These are phyloP conservation scores for Botryotinia narcissicola DNA, from an alignment of 2,329 filamentous ascomycete genomes.

Conservation along the genomic window DNA sequence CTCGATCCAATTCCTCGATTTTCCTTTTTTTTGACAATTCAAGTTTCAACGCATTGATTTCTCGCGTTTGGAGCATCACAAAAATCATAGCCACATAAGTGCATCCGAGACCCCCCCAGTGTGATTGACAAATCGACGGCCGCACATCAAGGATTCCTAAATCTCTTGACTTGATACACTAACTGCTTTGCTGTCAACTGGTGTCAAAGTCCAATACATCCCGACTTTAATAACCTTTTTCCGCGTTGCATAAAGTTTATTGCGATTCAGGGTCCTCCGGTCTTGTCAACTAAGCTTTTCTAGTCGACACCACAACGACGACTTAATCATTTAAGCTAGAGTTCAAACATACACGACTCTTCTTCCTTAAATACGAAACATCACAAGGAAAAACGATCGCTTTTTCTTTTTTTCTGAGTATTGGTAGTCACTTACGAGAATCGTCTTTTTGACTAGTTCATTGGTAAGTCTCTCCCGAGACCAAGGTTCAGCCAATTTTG, in stretches of 20 bases:
- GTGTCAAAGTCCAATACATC: conserved; percentile 4
- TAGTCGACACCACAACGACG: neutral
- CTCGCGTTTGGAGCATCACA: conserved; percentile 18
- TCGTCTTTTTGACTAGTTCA: neutral
- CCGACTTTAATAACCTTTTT: conserved; percentile 4
- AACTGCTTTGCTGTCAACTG: conserved; percentile 18
- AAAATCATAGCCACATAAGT: conserved; percentile 11
- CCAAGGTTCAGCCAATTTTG: conserved; percentile 17
- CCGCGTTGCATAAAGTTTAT: conserved; percentile 14
- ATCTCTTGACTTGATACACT: conserved; percentile 5
- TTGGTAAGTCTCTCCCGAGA: conserved; percentile 18
- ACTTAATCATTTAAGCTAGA: neutral
- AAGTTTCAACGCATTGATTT: conserved; percentile 23
- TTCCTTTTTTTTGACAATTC: conserved; percentile 13
- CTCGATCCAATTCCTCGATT: conserved; percentile 14
- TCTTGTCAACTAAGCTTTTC: neutral
- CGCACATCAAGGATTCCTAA: neutral
- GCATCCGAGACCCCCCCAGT: conserved; percentile 19
- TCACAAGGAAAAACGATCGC: neutral
- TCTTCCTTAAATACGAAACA: neutral
- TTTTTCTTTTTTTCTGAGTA: neutral
- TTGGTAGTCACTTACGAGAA: neutral
- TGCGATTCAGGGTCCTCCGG: neutral
- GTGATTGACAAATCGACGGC: conserved; percentile 16
- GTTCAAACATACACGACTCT: neutral